Conservation (phyloP, 768 basidiomycete species). For the Russula emetica region DNA sequence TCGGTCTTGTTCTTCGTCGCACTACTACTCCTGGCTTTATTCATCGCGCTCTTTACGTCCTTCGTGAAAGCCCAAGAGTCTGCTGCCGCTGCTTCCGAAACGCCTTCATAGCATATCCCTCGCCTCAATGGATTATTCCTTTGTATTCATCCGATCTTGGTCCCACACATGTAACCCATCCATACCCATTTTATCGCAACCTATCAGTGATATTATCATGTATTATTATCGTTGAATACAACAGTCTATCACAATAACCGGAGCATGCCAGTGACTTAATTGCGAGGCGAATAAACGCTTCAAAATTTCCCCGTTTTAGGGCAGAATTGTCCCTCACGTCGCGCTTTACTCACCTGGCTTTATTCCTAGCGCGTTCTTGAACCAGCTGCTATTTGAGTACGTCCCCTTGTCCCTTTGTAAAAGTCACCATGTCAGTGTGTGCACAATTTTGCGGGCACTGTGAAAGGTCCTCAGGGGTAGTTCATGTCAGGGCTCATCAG, state of each 20-base stretch:
- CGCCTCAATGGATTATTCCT: neutral
- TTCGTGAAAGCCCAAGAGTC: conserved; percentile 23
- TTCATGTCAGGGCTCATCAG: too few relatives aligned
- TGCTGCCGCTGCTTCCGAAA: conserved; percentile 7
- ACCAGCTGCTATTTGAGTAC: conserved; percentile 82
- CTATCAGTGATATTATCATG: neutral
- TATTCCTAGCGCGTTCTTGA: conserved; percentile 86
- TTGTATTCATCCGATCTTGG: neutral
- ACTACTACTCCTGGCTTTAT: conserved; percentile 16
- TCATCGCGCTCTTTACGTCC: conserved; percentile 26
- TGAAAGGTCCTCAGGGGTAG: too few relatives aligned
- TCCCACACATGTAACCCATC: neutral
- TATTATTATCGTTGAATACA: neutral
- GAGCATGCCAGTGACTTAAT: conserved; percentile 72
- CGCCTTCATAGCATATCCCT: neutral
- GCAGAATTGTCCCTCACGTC: neutral
- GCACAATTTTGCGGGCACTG: neutral
- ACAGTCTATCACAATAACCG: conserved; percentile 52
- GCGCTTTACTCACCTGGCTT: conserved; percentile 61
- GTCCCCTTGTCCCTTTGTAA: conserved; percentile 59
- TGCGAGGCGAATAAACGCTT: conserved; percentile 68
- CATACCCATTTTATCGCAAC: neutral
- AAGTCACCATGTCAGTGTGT: conserved; percentile 3
- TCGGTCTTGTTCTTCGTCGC: conserved; percentile 10
- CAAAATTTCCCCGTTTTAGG: neutral